Evolutionary conservation across 129 eudicot species (phyloP).

Genomic region (Flaveria trinervia): DNA sequence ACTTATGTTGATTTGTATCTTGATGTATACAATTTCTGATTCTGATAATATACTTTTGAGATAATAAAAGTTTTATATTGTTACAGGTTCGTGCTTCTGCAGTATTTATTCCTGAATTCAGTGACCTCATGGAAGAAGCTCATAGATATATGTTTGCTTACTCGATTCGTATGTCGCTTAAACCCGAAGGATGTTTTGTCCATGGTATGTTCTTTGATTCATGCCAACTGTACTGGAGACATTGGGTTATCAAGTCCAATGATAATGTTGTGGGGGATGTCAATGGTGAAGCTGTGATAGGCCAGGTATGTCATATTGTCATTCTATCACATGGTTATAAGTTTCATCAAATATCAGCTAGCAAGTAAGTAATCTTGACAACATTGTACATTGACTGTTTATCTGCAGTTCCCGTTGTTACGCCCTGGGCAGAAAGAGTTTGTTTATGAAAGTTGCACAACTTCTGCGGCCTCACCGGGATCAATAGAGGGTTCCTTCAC

Average conservation of each 20-base stretch:
- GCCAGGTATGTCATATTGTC: slow-evolving; percentile 47
- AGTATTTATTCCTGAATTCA: slow-evolving; percentile 72
- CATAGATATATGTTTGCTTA: slow-evolving; percentile 65
- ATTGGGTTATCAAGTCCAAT: slow-evolving; percentile 65
- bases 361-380: too few species aligned
- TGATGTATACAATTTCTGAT: not conserved
- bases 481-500: slow-evolving; percentile 89
- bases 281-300: slow-evolving; percentile 84
- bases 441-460: slow-evolving; percentile 74
- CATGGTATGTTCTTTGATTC: slow-evolving; percentile 51
- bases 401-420: slow-evolving; percentile 70
- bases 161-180: slow-evolving; percentile 81
- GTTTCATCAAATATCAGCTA: too few species aligned
- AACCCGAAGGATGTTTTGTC: slow-evolving; percentile 68
- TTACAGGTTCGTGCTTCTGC: slow-evolving; percentile 89
- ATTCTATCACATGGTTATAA: not conserved
- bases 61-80: not conserved
- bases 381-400: not conserved
- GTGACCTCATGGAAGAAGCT: slow-evolving; percentile 44
- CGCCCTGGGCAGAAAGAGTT: slow-evolving; percentile 70
- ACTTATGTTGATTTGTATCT: not conserved
- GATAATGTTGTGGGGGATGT: slow-evolving; percentile 48
- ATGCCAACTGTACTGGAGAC: slow-evolving; percentile 88
- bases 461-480: slow-evolving; percentile 44
- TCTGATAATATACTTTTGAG: not conserved